Percentiles rank a stretch among this genome's conserved stretches.
Conservation (phyloP, 441 rosid species). For the Populus hybrid region DNA sequence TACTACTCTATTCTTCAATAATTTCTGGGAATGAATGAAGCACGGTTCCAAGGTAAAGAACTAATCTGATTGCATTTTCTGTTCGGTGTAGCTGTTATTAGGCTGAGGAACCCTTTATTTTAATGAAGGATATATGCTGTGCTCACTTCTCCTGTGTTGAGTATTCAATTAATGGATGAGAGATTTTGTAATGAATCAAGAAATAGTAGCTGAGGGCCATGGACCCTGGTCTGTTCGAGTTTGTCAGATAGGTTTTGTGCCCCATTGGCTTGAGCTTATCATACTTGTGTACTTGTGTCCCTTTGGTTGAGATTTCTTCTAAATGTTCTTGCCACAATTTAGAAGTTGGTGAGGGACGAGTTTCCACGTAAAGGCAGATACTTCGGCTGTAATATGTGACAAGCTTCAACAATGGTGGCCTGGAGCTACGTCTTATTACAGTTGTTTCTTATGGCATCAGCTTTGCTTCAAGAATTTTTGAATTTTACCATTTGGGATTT, state of each 20-base stretch:
- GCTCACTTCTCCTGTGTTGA: neutral
- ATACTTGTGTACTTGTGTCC: neutral
- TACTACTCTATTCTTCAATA: neutral
- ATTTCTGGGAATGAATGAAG: neutral
- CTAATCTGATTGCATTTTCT: neutral
- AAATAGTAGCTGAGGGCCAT: neutral
- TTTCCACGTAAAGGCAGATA: neutral
- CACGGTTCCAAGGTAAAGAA: neutral
- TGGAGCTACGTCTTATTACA: neutral
- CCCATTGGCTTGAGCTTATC: neutral
- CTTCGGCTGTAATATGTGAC: neutral
- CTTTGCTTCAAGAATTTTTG: neutral
- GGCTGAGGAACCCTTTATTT: neutral
- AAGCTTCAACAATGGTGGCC: neutral
- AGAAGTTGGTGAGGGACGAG: neutral
- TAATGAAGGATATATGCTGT: neutral
- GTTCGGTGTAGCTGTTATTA: neutral
- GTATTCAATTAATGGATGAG: neutral
- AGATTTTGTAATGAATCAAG: neutral
- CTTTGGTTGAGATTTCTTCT: neutral
- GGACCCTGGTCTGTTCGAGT: neutral
- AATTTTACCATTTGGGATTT: neutral
- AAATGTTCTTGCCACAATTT: neutral
- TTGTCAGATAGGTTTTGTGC: neutral
- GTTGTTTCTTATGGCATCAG: neutral